Base-by-base conservation (phyloP, 1,284 basidiomycete species). In the Trametes hirsuta region DNA sequence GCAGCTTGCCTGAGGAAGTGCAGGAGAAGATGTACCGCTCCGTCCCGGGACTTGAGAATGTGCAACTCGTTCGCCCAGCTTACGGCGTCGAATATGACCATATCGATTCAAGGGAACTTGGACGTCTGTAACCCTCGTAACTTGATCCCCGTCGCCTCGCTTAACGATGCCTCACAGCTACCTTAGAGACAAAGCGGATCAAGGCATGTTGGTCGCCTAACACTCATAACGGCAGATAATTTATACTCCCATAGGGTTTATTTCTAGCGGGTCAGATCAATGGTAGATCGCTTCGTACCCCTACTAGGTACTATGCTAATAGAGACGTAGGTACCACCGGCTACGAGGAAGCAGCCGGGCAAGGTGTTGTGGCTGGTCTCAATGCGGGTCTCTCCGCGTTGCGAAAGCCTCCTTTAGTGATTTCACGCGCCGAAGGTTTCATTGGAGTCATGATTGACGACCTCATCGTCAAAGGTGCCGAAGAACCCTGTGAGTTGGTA, bases 1-100 rank as follows among this genome's bases (percentile, higher is more conserved):
- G 90, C 69, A 94, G 92, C 49, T 81, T 96, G 61, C 91, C 94
- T 0, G 87, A 91, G 71, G 94, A 95, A 58, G 75, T 90, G 1
- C 94, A 97, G 72, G 84, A 89, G 64, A 72, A 79, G 6, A 85
- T 96, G 84, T 84, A 96, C 74, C 85, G 87, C 18, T 93, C 91
- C 0, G 87, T 96, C 39, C 88, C 87, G 0, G 94, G 94, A 0
- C 77, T 97, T 22, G 93, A 95, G 75, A 86, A 89, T 24, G 94
- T 88, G 10, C 83, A 88, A 68, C 90, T 96, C 79, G 81, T 92
- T 2, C 79, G 82, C 64, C 93, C 94, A 0, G 94, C 93, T 0
- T 97, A 96, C 75, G 94, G 94, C 1, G 94, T 97, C 37, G 94
- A 97, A 71, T 97, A 96, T 67, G 94, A 96, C 68, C 88, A 94